Evolutionary conservation across 2,329 filamentous ascomycete species (phyloP).

Genomic region (Metarhizium brunneum): DNA sequence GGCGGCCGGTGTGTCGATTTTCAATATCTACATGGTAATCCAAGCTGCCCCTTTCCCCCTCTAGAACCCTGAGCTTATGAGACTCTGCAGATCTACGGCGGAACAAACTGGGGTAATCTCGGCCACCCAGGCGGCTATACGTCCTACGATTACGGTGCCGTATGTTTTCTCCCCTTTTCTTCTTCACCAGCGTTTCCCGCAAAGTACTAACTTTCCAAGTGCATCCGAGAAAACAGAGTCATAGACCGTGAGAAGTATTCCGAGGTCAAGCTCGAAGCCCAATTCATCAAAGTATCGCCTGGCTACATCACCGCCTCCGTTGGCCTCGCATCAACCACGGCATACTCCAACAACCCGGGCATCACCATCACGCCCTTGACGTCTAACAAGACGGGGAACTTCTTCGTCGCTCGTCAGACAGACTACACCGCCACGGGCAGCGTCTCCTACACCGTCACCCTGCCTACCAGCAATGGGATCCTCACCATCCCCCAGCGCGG

Average conservation of each 20-base stretch:
- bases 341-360: slow-evolving; percentile 40
- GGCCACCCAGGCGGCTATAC: slow-evolving; percentile 59
- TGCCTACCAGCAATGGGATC: slow-evolving; percentile 49
- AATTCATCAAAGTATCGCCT: slow-evolving; percentile 65
- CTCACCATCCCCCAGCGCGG: slow-evolving; percentile 51
- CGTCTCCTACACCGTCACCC: slow-evolving; percentile 52
- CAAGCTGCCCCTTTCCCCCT: neutral
- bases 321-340: slow-evolving; percentile 37
- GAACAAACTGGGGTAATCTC: slow-evolving; percentile 77
- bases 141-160: slow-evolving; percentile 44
- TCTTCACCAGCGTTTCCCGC: neutral
- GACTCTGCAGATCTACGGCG: slow-evolving; percentile 50
- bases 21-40: slow-evolving; percentile 66
- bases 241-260: slow-evolving; percentile 68
- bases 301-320: slow-evolving; percentile 55
- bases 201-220: neutral
- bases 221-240: slow-evolving; percentile 59
- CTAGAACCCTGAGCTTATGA: neutral
- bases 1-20: slow-evolving; percentile 54
- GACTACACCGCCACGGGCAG: slow-evolving; percentile 51
- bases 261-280: slow-evolving; percentile 66
- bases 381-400: slow-evolving; percentile 42
- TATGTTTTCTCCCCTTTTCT: slow-evolving; percentile 9
- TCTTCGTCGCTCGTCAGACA: slow-evolving; percentile 59
- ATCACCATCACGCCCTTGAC: slow-evolving; percentile 54